phyloP scores from a whole-genome alignment of 2,329 filamentous ascomycete species.

The Neophaeococcomyces mojaviensis region DNA sequence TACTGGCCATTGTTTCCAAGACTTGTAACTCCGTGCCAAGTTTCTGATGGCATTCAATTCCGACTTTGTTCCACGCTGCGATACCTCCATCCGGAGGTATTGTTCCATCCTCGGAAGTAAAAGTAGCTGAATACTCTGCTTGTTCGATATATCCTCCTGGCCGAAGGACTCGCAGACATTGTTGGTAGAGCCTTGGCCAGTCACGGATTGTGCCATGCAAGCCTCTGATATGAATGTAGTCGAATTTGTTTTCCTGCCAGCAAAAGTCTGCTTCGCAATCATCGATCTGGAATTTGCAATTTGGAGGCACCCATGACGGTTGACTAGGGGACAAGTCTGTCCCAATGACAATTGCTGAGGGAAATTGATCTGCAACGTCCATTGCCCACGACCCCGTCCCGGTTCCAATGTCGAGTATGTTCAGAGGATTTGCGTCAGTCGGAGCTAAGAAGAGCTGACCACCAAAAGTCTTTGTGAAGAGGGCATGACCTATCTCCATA shows the following conservation, averaged over 20 bases:
- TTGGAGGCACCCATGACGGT: constrained; percentile 30
- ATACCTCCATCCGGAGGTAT: too few relatives aligned
- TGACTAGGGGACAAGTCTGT: constrained; percentile 45
- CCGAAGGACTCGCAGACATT: neutral
- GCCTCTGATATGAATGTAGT: constrained; percentile 35
- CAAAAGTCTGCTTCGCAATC: constrained; percentile 19
- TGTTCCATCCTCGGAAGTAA: too few relatives aligned
- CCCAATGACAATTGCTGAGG: constrained; percentile 37
- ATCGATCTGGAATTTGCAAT: constrained; percentile 6
- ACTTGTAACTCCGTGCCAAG: too few relatives aligned
- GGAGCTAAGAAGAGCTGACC: neutral
- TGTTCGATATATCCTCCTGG: constrained; percentile 7
- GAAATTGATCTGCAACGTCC: constrained; percentile 29
- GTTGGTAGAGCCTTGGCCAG: constrained; percentile 4
- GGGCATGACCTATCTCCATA: neutral
- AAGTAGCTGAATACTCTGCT: too few relatives aligned
- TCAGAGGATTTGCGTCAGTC: neutral
- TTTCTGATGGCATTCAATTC: too few relatives aligned
- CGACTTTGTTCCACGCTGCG: too few relatives aligned
- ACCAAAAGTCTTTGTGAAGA: neutral
- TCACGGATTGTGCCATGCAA: constrained; percentile 9
- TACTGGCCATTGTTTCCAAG: too few relatives aligned
- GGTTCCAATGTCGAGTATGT: neutral
- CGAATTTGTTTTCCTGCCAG: constrained; percentile 49
- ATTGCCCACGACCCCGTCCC: constrained; percentile 6